Percentiles rank a stretch among this genome's conserved stretches.
Evolutionary conservation across 2,329 filamentous ascomycete genomes (phyloP).

Genomic region (Diaporthe batatas): DNA sequence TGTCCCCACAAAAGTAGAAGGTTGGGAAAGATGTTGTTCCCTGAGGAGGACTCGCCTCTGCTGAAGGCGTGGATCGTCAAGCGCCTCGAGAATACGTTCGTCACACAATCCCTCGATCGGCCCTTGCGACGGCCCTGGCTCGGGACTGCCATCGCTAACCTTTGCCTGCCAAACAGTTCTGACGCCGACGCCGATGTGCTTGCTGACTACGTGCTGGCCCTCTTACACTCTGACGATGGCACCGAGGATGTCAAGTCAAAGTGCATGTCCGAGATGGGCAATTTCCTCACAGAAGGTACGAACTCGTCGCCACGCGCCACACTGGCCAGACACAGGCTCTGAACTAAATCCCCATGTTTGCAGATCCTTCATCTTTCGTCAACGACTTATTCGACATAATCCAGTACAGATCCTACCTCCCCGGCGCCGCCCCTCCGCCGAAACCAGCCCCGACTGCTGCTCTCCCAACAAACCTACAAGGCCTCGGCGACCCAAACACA

Average conservation of each 20-base stretch:
- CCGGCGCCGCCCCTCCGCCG: constrained; percentile 63
- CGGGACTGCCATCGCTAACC: constrained; percentile 9
- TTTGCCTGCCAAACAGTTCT: constrained; percentile 63
- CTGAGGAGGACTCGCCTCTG: constrained; percentile 70
- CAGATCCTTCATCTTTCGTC: constrained; percentile 74
- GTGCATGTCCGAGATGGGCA: constrained; percentile 79
- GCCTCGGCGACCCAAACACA: neutral
- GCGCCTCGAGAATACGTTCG: constrained; percentile 80
- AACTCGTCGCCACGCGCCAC: neutral
- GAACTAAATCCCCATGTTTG: neutral
- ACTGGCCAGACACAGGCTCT: neutral
- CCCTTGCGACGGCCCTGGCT: neutral
- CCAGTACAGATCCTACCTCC: constrained; percentile 71
- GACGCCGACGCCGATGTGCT: constrained; percentile 86
- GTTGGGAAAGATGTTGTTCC: constrained; percentile 68
- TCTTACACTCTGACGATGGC: constrained; percentile 78
- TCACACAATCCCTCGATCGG: constrained; percentile 41
- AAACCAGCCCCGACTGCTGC: constrained; percentile 43
- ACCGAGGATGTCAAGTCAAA: constrained; percentile 73
- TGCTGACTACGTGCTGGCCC: constrained; percentile 85
- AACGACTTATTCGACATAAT: constrained; percentile 79
- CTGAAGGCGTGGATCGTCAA: constrained; percentile 85
- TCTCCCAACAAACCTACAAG: neutral
- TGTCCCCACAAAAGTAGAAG: constrained; percentile 19
- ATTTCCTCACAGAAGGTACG: constrained; percentile 79